A percentile compares a stretch with the other conserved stretches of the same genome.
These are phyloP conservation scores for Lineolata rhizophorae DNA, from an alignment of 495 filamentous ascomycete species.

Conservation along the genomic window DNA sequence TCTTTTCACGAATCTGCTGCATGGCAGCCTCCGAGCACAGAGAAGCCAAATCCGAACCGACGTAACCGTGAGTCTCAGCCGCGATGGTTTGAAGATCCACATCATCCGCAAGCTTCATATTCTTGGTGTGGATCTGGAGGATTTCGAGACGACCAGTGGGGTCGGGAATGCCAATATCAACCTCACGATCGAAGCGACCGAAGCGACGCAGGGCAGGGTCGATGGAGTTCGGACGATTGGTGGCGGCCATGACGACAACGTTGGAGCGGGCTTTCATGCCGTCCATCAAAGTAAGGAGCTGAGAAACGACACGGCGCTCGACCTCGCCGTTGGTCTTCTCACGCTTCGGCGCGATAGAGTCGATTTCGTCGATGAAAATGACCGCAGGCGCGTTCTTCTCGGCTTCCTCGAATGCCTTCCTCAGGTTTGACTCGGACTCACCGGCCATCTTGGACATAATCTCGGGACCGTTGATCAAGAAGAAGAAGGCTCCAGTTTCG, in stretches of 20 bases:
- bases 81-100: conserved; percentile 95
- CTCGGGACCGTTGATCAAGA: conserved; percentile 95
- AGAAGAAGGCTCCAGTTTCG: conserved; percentile 97
- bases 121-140: conserved; percentile 97
- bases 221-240: conserved; percentile 93
- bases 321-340: conserved; percentile 99
- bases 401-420: conserved; percentile 95
- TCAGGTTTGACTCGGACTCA: conserved; percentile 92
- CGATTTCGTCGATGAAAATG: conserved; percentile 99
- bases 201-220: conserved; percentile 94
- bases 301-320: conserved; percentile 93
- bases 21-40: conserved; percentile 98
- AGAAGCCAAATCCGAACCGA: conserved; percentile 96
- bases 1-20: conserved; percentile 99
- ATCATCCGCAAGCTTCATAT: conserved; percentile 97
- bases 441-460: conserved; percentile 99
- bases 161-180: conserved; percentile 94
- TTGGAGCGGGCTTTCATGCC: conserved; percentile 98
- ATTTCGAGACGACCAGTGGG: conserved; percentile 98
- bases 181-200: conserved; percentile 95
- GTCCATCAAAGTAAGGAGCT: conserved; percentile 95
- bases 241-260: conserved; percentile 96
- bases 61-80: conserved; percentile 95
- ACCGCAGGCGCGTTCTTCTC: conserved; percentile 99
- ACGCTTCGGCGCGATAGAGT: conserved; percentile 97